Percentiles rank a stretch among this genome's conserved stretches.
phyloP scores from a whole-genome alignment of 306 rosid species.

The Mimosa pudica region DNA sequence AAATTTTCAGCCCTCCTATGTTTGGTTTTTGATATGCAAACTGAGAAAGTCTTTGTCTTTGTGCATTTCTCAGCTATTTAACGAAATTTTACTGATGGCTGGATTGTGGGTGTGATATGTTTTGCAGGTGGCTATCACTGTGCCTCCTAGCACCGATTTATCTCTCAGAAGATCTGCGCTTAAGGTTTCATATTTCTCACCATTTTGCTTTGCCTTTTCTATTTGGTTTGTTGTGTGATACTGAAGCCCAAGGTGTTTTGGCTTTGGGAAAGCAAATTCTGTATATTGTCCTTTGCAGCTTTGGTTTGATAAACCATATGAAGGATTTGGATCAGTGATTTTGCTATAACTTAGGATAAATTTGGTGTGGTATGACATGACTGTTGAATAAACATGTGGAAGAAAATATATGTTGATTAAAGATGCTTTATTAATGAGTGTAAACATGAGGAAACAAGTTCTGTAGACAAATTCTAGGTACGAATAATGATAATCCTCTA shows the following conservation, averaged over 20 bases:
- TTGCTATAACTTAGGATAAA: not conserved
- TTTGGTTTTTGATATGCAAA: not conserved
- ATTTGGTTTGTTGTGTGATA: not conserved
- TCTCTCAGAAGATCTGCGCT: constrained; percentile 49
- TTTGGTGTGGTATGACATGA: not conserved
- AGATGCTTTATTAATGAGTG: constrained; percentile 20
- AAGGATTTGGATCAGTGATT: too few species aligned
- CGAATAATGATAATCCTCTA: constrained; percentile 4
- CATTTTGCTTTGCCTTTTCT: constrained; percentile 26
- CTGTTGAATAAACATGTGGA: constrained; percentile 4
- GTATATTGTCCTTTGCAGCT: not conserved
- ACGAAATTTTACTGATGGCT: constrained; percentile 25
- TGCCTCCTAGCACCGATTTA: constrained; percentile 48
- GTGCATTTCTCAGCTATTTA: constrained; percentile 1
- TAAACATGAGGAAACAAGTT: not conserved
- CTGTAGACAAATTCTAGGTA: not conserved
- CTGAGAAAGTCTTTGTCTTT: not conserved
- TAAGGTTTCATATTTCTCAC: constrained; percentile 41
- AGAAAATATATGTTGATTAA: not conserved
- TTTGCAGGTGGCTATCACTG: constrained; percentile 44
- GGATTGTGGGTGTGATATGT: not conserved
- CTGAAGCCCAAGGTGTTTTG: constrained; percentile 1
- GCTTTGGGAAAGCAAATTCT: constrained; percentile 3
- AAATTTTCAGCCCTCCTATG: not conserved
- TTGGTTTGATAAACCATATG: constrained; percentile 3